phyloP scores from a whole-genome alignment of 1,284 basidiomycete genomes.

The Cutaneotrichosporon sp. region DNA sequence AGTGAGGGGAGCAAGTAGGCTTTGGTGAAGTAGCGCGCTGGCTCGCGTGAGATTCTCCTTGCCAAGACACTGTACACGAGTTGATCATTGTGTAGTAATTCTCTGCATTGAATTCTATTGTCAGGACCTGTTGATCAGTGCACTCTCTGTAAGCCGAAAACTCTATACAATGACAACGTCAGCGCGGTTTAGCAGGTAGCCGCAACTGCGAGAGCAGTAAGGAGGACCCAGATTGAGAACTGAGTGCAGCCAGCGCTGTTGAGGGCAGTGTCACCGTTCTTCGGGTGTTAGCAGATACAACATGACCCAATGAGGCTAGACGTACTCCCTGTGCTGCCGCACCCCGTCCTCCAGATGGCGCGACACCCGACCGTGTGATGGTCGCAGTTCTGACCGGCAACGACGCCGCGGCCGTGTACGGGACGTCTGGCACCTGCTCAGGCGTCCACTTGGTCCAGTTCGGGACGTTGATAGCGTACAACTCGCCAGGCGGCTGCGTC shows the following conservation, averaged over 20 bases:
- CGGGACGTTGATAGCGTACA: constrained; percentile 17
- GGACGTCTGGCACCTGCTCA: constrained; percentile 9
- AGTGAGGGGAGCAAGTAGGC: not conserved
- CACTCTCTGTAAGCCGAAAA: not conserved
- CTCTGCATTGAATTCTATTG: constrained; percentile 1
- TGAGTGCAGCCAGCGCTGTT: not conserved
- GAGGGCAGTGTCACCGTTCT: not conserved
- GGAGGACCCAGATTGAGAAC: not conserved
- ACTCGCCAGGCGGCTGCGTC: constrained; percentile 16
- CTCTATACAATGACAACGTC: not conserved
- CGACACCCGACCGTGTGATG: not conserved
- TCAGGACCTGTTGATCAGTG: not conserved
- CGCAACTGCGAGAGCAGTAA: not conserved
- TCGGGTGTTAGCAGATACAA: not conserved
- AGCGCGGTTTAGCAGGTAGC: not conserved
- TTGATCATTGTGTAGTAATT: not conserved
- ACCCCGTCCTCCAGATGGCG: not conserved
- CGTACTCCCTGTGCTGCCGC: not conserved
- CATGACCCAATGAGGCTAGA: not conserved
- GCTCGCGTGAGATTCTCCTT: too few relatives aligned
- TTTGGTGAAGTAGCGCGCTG: not conserved
- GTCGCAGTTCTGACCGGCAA: not conserved
- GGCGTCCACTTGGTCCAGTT: constrained; percentile 22
- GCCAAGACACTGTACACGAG: not conserved
- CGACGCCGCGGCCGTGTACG: not conserved